Evolutionary conservation across 345 rosid genomes (phyloP).

Genomic region (Eucalyptus curtisii): DNA sequence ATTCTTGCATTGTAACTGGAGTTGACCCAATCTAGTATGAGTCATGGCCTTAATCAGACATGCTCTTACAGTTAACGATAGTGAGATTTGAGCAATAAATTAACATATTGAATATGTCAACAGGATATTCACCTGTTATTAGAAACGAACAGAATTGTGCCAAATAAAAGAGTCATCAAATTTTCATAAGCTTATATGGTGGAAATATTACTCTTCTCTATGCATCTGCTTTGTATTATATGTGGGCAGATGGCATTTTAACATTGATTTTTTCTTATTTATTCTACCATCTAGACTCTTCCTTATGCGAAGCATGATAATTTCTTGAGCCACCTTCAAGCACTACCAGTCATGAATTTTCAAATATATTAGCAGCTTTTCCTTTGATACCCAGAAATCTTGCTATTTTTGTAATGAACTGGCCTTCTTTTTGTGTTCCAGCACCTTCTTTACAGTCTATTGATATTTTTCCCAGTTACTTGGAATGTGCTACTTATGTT

Average conservation of each 20-base stretch:
- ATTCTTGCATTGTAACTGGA: not conserved
- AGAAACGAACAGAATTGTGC: not conserved
- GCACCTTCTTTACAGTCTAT: not conserved
- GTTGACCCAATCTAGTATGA: not conserved
- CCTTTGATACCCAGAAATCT: not conserved
- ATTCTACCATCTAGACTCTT: not conserved
- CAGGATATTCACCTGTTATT: not conserved
- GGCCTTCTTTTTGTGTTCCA: not conserved
- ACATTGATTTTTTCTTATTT: not conserved
- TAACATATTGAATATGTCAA: not conserved
- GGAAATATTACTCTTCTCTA: not conserved
- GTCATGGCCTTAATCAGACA: not conserved
- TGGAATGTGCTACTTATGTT: not conserved
- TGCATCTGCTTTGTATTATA: not conserved
- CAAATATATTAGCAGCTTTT: not conserved
- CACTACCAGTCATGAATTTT: not conserved
- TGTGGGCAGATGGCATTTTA: not conserved
- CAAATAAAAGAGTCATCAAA: not conserved
- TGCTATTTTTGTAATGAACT: not conserved
- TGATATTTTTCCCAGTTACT: not conserved
- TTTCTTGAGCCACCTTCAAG: not conserved
- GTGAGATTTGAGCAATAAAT: not conserved
- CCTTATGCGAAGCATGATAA: not conserved
- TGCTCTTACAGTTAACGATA: not conserved
- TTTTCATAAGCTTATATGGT: not conserved